Conservation (phyloP, 768 basidiomycete species). For the Macrocybe gigantea region DNA sequence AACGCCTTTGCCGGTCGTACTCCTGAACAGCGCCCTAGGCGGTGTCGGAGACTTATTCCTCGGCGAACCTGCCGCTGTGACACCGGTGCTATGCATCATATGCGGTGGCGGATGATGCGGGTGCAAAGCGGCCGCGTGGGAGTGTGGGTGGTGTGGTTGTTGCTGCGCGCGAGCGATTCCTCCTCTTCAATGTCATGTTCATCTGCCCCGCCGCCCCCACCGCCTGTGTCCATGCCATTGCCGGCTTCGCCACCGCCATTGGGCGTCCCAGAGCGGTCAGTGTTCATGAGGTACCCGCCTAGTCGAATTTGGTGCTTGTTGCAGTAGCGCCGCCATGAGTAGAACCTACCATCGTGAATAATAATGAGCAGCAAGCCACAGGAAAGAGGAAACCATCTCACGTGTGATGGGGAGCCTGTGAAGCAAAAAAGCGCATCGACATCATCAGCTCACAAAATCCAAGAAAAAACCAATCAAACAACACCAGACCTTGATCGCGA, state of each 20-base stretch:
- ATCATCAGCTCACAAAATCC: conserved; percentile 3
- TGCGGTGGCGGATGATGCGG: too few species aligned
- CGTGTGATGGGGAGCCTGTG: conserved; percentile 85
- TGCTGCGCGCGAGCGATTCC: conserved; percentile 28
- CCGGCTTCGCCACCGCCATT: conserved; percentile 22
- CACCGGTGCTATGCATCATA: too few species aligned
- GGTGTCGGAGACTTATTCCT: conserved; percentile 76
- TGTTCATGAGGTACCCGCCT: conserved; percentile 76
- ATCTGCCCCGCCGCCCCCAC: not conserved
- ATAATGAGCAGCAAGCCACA: not conserved
- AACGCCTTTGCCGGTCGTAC: conserved; percentile 86
- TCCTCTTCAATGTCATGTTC: not conserved
- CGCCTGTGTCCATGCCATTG: conserved; percentile 36
- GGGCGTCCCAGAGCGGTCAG: conserved; percentile 42
- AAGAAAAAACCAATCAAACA: conserved; percentile 1
- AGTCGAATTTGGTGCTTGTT: conserved; percentile 92
- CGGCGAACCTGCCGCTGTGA: conserved; percentile 14
- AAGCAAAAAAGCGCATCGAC: not conserved
- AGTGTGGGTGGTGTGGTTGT: conserved; percentile 4
- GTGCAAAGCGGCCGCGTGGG: too few species aligned
- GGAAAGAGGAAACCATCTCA: conserved; percentile 26
- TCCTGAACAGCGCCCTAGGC: conserved; percentile 71
- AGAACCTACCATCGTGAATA: conserved; percentile 48
- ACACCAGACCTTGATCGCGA: conserved; percentile 66
- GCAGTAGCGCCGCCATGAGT: conserved; percentile 88